Evolutionary conservation across 805 yeast genomes (phyloP).

Genomic region (Candida cerambycidarum): DNA sequence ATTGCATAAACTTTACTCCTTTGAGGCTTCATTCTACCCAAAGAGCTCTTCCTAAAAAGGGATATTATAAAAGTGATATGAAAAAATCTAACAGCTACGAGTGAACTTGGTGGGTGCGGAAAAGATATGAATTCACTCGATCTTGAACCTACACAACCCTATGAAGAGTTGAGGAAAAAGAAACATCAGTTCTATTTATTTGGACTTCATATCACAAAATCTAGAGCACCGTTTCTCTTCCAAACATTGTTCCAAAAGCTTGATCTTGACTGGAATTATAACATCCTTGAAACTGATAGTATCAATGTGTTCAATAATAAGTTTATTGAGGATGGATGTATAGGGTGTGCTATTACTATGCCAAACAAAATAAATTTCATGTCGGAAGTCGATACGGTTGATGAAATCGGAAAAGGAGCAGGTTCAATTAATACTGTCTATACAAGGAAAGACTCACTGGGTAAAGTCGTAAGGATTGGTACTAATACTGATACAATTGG

Average conservation of each 20-base stretch:
- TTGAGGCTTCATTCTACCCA: too few relatives aligned
- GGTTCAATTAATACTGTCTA: slow-evolving; percentile 37
- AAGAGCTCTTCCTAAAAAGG: too few relatives aligned
- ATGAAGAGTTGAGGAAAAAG: slow-evolving; percentile 9
- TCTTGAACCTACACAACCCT: slow-evolving; percentile 1
- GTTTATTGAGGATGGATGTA: slow-evolving; percentile 12
- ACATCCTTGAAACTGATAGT: slow-evolving; percentile 20
- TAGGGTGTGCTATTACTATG: slow-evolving; percentile 34
- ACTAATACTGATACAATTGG: slow-evolving; percentile 36
- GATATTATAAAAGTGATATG: too few relatives aligned
- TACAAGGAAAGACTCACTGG: slow-evolving; percentile 18
- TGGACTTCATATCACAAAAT: slow-evolving; percentile 24
- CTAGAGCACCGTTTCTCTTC: slow-evolving; percentile 28
- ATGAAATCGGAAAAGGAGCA: slow-evolving; percentile 28
- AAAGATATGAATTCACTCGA: too few relatives aligned
- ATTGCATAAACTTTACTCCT: too few relatives aligned
- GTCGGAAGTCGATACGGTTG: slow-evolving; percentile 25
- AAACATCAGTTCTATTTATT: slow-evolving; percentile 17
- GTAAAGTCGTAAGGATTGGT: slow-evolving; percentile 20
- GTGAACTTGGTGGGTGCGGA: too few relatives aligned
- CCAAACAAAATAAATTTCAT: slow-evolving; percentile 30
- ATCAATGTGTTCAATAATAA: slow-evolving; percentile 20
- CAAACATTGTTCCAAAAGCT: slow-evolving; percentile 23
- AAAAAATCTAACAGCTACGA: too few relatives aligned
- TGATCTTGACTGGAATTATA: slow-evolving; percentile 25